phyloP scores from a whole-genome alignment of 345 rosid genomes.

The Conringia planisiliqua region DNA sequence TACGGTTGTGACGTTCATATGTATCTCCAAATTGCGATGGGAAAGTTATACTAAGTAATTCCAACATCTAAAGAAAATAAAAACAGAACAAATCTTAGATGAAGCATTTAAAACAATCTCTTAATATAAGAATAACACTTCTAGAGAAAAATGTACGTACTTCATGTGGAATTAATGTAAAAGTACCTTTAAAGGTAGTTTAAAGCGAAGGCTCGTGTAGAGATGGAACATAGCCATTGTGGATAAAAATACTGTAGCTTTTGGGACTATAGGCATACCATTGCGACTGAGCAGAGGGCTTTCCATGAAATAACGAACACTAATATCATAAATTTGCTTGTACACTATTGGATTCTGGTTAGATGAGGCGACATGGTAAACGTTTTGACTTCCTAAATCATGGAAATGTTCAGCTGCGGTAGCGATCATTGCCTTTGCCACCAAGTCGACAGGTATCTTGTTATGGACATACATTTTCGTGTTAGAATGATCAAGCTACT shows the following conservation, averaged over 20 bases:
- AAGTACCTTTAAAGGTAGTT: conserved; percentile 38
- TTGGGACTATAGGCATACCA: conserved; percentile 55
- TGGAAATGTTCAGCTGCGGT: not conserved
- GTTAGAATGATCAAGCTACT: not conserved
- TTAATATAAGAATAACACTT: not conserved
- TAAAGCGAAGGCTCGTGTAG: conserved; percentile 57
- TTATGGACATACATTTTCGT: not conserved
- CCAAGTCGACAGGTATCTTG: conserved; percentile 27
- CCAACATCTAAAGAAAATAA: not conserved
- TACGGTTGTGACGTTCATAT: not conserved
- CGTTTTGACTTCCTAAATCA: conserved; percentile 31
- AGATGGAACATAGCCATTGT: conserved; percentile 59
- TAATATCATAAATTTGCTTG: conserved; percentile 39
- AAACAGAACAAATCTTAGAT: not conserved
- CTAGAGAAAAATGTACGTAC: not conserved
- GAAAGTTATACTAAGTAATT: not conserved
- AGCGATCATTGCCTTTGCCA: conserved; percentile 14
- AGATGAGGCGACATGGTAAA: conserved; percentile 76
- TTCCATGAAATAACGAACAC: conserved; percentile 41
- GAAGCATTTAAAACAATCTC: not conserved
- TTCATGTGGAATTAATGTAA: not conserved
- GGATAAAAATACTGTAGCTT: conserved; percentile 31
- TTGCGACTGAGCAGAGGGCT: conserved; percentile 65
- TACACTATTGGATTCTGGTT: conserved; percentile 43
- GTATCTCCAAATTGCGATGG: not conserved